Conservation (phyloP, 208 protist species). For the Trypanosoma avium region DNA sequence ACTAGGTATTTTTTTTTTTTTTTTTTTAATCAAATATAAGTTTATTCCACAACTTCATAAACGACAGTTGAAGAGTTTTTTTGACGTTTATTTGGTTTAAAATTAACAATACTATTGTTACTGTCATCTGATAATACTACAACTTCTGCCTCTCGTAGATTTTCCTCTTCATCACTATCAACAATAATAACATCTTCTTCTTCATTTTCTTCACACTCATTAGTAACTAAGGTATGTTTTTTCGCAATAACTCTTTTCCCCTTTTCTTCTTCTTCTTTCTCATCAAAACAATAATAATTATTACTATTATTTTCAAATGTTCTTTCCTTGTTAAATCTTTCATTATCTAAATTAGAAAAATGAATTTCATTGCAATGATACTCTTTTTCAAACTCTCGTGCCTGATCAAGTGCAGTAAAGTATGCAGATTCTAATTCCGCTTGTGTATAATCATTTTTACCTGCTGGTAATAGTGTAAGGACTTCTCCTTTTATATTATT, state of each 20-base stretch:
- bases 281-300: neutral
- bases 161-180: slow-evolving; percentile 14
- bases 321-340: no score
- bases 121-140: slow-evolving; percentile 12
- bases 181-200: slow-evolving; percentile 20
- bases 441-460: slow-evolving; percentile 6
- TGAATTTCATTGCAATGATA: no score
- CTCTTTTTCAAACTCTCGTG: slow-evolving; percentile 31
- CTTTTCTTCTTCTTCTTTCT: neutral
- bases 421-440: slow-evolving; percentile 28
- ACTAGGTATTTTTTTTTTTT: neutral
- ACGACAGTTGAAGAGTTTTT: neutral
- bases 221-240: neutral
- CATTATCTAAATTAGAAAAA: no score
- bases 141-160: neutral
- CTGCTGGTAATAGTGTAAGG: slow-evolving; percentile 16
- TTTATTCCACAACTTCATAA: slow-evolving; percentile 21
- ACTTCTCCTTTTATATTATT: slow-evolving; percentile 19
- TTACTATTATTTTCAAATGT: neutral
- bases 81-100: neutral
- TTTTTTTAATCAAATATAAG: no score
- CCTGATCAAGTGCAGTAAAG: slow-evolving; percentile 45
- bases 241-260: neutral
- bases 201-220: neutral
- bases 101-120: neutral